Evolutionary conservation across 83 land plant species (phyloP).

Genomic region (Diphasiastrum complanatum): DNA sequence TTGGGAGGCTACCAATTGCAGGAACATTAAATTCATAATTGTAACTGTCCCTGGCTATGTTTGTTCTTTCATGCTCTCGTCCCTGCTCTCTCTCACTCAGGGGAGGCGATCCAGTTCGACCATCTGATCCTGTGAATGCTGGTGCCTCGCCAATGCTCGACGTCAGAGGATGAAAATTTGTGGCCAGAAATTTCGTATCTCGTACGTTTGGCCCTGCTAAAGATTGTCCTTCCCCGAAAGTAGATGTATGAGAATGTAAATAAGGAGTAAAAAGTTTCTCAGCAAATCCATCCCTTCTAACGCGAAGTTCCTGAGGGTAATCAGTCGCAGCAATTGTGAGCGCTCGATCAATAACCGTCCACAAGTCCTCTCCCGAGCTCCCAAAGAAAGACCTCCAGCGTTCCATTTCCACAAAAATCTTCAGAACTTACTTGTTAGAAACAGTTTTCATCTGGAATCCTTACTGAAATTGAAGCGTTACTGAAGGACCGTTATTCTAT

Average conservation of each 20-base stretch:
- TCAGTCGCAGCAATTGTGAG: conserved; percentile 14
- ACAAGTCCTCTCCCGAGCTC: conserved; percentile 19
- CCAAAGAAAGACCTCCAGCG: no score
- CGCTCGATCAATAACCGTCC: conserved; percentile 23
- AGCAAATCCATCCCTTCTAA: conserved; percentile 21
- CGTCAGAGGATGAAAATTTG: no score
- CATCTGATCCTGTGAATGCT: neutral
- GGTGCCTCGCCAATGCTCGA: neutral
- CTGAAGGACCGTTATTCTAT: no score
- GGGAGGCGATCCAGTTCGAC: neutral
- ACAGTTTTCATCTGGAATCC: no score
- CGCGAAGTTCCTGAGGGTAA: conserved; percentile 20
- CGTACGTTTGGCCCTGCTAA: neutral
- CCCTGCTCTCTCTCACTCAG: neutral
- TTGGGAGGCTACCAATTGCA: neutral
- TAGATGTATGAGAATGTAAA: conserved; percentile 4
- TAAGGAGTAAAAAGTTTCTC: conserved; percentile 22
- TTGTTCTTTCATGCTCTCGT: neutral
- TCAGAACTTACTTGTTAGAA: no score
- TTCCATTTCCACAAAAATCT: no score
- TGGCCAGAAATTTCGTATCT: no score
- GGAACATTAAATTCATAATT: neutral
- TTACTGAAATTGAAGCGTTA: no score
- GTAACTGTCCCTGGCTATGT: neutral
- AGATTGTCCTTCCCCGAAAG: neutral